These are phyloP conservation scores for Plasmodium gallinaceum DNA, from an alignment of 169 alveolate genomes.

Conservation along the genomic window DNA sequence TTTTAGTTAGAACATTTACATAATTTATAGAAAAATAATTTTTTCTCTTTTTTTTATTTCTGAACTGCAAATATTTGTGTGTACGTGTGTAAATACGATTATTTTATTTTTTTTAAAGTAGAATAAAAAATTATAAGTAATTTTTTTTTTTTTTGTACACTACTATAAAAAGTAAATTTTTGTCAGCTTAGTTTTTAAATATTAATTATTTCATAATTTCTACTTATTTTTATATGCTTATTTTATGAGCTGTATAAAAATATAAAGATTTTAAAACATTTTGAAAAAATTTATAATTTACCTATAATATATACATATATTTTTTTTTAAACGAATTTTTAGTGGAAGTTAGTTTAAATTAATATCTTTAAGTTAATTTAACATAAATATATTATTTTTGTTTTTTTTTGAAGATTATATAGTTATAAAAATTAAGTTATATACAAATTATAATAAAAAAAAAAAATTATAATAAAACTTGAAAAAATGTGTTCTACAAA, in stretches of 20 bases:
- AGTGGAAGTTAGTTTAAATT: neutral
- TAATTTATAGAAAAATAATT: constrained; percentile 4
- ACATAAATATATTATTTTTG: neutral
- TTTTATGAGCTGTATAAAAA: no score
- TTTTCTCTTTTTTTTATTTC: constrained; percentile 19
- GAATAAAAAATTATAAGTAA: neutral
- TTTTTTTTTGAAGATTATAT: constrained; percentile 1
- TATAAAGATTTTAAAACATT: no score
- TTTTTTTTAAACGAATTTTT: constrained; percentile 9
- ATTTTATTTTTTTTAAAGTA: constrained; percentile 21
- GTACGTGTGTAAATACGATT: constrained; percentile 18
- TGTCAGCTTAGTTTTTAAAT: constrained; percentile 18
- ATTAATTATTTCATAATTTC: constrained; percentile 10
- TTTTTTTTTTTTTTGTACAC: constrained; percentile 14
- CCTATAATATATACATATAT: neutral
- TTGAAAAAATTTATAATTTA: no score
- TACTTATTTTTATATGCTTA: no score
- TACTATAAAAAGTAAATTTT: constrained; percentile 17
- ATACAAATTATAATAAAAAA: constrained; percentile 2
- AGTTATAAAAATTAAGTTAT: constrained; percentile 6
- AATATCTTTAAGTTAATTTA: neutral
- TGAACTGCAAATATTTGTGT: constrained; percentile 30
- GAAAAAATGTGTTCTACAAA: constrained; percentile 62
- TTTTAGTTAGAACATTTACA: neutral
- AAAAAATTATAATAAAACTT: neutral